Conservation (phyloP, 768 basidiomycete genomes). For the Podaxis sp. region DNA sequence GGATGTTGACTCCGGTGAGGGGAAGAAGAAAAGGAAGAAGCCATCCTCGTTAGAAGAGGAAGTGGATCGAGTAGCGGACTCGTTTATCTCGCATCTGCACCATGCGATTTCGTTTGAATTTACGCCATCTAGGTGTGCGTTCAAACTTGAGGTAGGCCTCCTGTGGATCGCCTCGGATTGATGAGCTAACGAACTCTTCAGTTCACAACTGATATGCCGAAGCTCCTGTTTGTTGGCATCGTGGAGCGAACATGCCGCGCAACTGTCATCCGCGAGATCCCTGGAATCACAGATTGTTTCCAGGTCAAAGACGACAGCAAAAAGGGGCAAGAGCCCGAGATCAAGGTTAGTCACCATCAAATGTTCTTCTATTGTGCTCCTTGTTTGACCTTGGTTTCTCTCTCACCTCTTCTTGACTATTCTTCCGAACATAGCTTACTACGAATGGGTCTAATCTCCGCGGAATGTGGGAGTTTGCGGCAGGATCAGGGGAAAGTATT, state of each 20-base stretch:
- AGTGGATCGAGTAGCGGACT: slow-evolving; percentile 41
- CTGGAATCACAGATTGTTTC: slow-evolving; percentile 87
- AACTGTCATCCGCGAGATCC: slow-evolving; percentile 87
- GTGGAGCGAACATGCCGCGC: slow-evolving; percentile 84
- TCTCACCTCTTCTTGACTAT: neutral
- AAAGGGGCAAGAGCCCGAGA: slow-evolving; percentile 44
- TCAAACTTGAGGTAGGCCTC: slow-evolving; percentile 76
- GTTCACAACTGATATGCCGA: slow-evolving; percentile 88
- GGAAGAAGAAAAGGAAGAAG: slow-evolving; percentile 24
- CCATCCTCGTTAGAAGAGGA: slow-evolving; percentile 37
- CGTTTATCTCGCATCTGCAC: slow-evolving; percentile 57
- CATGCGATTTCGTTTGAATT: slow-evolving; percentile 76
- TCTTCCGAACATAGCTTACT: slow-evolving; percentile 50
- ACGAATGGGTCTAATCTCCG: slow-evolving; percentile 93
- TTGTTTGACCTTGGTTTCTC: neutral
- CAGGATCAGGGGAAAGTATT: slow-evolving; percentile 49
- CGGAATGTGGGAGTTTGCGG: slow-evolving; percentile 81
- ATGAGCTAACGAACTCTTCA: slow-evolving; percentile 29
- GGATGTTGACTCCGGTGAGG: slow-evolving; percentile 22
- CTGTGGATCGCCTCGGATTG: neutral
- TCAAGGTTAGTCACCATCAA: slow-evolving; percentile 39
- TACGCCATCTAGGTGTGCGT: slow-evolving; percentile 61
- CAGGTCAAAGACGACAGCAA: slow-evolving; percentile 59
- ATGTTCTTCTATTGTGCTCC: neutral
- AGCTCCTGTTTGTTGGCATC: slow-evolving; percentile 90